A percentile compares a stretch with the other conserved stretches of the same genome.
phyloP scores from a whole-genome alignment of 805 yeast species.

The Pichia californica region DNA sequence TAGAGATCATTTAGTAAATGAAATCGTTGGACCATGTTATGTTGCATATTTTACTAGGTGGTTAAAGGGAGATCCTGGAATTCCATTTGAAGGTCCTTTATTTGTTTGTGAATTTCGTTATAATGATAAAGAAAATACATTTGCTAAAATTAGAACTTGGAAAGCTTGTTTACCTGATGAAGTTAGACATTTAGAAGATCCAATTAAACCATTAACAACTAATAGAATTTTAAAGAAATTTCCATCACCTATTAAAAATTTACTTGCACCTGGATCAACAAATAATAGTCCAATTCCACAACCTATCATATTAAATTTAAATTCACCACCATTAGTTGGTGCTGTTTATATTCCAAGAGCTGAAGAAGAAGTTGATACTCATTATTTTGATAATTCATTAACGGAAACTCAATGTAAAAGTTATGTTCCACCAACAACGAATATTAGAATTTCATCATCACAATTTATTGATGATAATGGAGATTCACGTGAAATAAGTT shows the following conservation, averaged over 20 bases:
- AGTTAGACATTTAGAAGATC: constrained; percentile 79
- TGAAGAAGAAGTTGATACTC: constrained; percentile 75
- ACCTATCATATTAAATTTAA: constrained; percentile 71
- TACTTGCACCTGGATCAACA: constrained; percentile 69
- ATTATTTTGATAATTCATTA: constrained; percentile 36
- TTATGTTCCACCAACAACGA: constrained; percentile 27
- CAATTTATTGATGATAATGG: constrained; percentile 9
- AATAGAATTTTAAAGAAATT: constrained; percentile 65
- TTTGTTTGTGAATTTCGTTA: constrained; percentile 94
- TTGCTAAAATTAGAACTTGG: constrained; percentile 96
- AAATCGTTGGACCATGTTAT: constrained; percentile 88
- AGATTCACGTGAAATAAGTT: background rate
- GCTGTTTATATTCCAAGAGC: constrained; percentile 78
- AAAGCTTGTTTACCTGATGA: constrained; percentile 98
- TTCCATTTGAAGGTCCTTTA: constrained; percentile 73
- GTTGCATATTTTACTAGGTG: constrained; percentile 92
- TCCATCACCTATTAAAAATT: constrained; percentile 77
- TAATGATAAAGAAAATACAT: constrained; percentile 82
- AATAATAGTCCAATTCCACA: constrained; percentile 73
- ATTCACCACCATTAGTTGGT: constrained; percentile 93
- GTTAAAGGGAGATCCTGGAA: constrained; percentile 89
- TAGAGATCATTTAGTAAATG: constrained; percentile 85
- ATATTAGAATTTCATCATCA: constrained; percentile 21
- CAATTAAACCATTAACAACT: constrained; percentile 58
- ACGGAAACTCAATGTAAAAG: constrained; percentile 23